These are phyloP conservation scores for Fusarium redolens DNA, from an alignment of 2,329 filamentous ascomycete species.

Conservation along the genomic window DNA sequence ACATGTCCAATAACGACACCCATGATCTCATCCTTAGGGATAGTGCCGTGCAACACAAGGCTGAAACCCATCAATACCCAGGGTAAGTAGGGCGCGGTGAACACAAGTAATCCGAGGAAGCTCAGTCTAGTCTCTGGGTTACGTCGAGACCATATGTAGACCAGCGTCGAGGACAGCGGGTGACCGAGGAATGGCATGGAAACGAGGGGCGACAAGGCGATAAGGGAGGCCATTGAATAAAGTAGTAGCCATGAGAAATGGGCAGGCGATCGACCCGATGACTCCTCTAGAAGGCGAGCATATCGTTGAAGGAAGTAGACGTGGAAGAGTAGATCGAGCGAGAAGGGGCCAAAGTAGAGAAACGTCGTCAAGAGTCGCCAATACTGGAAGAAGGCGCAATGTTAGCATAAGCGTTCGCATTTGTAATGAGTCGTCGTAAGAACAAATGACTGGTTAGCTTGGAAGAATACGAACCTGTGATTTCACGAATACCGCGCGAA, in stretches of 20 bases:
- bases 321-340: constrained; percentile 94
- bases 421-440: background rate
- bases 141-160: constrained; percentile 97
- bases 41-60: constrained; percentile 85
- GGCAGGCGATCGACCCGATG: constrained; percentile 88
- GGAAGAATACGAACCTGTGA: constrained; percentile 74
- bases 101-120: constrained; percentile 88
- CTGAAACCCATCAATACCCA: constrained; percentile 97
- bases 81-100: constrained; percentile 92
- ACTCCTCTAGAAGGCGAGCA: constrained; percentile 93
- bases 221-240: constrained; percentile 83
- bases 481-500: constrained; percentile 89
- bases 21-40: constrained; percentile 96
- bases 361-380: constrained; percentile 98
- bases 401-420: constrained; percentile 24
- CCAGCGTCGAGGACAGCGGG: constrained; percentile 88
- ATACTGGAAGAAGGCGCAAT: constrained; percentile 70
- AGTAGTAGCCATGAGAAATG: constrained; percentile 95
- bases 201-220: constrained; percentile 85
- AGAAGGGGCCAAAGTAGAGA: constrained; percentile 95
- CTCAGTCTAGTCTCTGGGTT: constrained; percentile 93
- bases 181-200: constrained; percentile 96
- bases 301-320: constrained; percentile 99
- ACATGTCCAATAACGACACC: constrained; percentile 94
- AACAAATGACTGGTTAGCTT: background rate